phyloP scores from a whole-genome alignment of 2,329 filamentous ascomycete species.

The Beauveria rudraprayagi region DNA sequence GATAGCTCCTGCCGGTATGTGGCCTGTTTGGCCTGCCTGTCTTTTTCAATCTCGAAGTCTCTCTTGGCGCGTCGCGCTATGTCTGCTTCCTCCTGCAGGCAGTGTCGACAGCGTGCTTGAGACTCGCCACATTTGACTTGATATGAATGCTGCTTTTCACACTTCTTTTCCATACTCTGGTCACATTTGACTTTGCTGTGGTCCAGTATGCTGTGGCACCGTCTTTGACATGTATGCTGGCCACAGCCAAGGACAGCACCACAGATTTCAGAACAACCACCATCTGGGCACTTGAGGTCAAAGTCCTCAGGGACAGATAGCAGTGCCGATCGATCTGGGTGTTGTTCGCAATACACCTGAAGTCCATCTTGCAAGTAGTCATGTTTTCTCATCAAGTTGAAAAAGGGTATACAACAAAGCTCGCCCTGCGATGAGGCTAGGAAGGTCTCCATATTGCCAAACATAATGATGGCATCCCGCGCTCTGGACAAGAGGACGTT shows the following conservation, averaged over 20 bases:
- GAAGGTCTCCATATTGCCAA: constrained; percentile 64
- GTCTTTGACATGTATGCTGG: constrained; percentile 47
- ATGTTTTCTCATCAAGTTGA: constrained; percentile 44
- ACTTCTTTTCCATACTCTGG: constrained; percentile 34
- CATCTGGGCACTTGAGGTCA: constrained; percentile 54
- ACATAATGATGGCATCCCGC: constrained; percentile 55
- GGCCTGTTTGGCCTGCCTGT: constrained; percentile 34
- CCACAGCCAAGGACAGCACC: constrained; percentile 45
- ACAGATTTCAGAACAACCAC: constrained; percentile 58
- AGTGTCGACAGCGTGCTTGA: constrained; percentile 39
- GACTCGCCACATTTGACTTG: constrained; percentile 37
- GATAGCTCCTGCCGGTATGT: constrained; percentile 37
- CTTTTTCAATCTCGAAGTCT: constrained; percentile 43
- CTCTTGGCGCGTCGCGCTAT: constrained; percentile 33
- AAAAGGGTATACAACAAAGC: constrained; percentile 47
- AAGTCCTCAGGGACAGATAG: constrained; percentile 50
- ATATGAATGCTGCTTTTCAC: constrained; percentile 42
- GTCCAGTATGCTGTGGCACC: constrained; percentile 55
- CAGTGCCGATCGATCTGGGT: constrained; percentile 40
- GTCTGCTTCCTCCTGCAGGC: constrained; percentile 41
- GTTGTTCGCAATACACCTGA: constrained; percentile 51
- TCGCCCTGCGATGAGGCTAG: constrained; percentile 37
- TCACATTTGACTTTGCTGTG: constrained; percentile 41
- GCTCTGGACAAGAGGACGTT: constrained; percentile 66
- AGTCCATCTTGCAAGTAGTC: constrained; percentile 52